These are phyloP conservation scores for Zygosaccharomyces rouxii DNA, from an alignment of 805 yeast species.

Conservation along the genomic window DNA sequence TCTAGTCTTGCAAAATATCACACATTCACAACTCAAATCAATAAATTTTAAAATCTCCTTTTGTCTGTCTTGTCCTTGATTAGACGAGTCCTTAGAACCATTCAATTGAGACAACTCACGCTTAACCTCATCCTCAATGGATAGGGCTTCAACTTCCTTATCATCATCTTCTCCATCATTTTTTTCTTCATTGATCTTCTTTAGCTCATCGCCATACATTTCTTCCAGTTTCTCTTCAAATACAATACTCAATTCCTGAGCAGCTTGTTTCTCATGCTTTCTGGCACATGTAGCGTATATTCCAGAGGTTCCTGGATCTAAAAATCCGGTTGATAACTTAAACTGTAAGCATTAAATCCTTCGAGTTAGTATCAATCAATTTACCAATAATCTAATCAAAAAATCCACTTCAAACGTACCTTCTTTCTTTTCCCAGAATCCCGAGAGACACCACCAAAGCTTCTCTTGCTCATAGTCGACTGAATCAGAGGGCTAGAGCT, in stretches of 20 bases:
- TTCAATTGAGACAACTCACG: slow-evolving; percentile 66
- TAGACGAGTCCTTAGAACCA: slow-evolving; percentile 32
- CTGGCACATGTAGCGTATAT: slow-evolving; percentile 86
- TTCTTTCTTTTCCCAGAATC: slow-evolving; percentile 12
- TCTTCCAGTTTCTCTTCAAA: slow-evolving; percentile 52
- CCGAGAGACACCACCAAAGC: not conserved
- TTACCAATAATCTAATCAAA: not conserved
- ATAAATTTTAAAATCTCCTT: slow-evolving; percentile 54
- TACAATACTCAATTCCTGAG: slow-evolving; percentile 62
- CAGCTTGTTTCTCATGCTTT: slow-evolving; percentile 70
- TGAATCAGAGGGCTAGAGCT: not conserved
- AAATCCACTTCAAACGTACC: slow-evolving; percentile 6
- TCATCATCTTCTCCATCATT: slow-evolving; percentile 19
- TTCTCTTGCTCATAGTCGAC: slow-evolving; percentile 10
- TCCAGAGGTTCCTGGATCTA: slow-evolving; percentile 86
- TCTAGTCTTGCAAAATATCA: slow-evolving; percentile 76
- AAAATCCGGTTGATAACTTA: slow-evolving; percentile 32
- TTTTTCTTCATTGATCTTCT: slow-evolving; percentile 20
- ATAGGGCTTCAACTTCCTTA: slow-evolving; percentile 40
- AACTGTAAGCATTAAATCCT: slow-evolving; percentile 13
- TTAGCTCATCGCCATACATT: slow-evolving; percentile 39
- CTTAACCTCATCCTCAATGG: slow-evolving; percentile 72
- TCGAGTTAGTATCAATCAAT: not conserved
- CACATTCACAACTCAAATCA: slow-evolving; percentile 72
- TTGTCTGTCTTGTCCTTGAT: slow-evolving; percentile 36